Conservation (phyloP, 108 stramenopile species). For the Schizochytrium sp. region DNA sequence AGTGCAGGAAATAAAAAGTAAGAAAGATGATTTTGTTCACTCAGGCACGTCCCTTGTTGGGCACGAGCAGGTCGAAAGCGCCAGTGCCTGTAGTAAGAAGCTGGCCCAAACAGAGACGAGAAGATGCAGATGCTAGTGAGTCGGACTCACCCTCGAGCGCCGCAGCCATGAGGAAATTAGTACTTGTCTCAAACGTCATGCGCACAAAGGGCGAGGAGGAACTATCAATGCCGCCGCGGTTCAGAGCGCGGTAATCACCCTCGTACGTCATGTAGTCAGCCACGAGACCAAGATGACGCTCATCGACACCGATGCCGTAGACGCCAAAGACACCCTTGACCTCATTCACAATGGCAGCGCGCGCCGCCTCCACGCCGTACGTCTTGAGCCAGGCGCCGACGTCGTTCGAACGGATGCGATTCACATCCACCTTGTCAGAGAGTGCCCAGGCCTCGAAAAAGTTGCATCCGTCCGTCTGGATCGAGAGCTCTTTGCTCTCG, state of each 20-base stretch:
- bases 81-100: slow-evolving; percentile 85
- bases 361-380: slow-evolving; percentile 96
- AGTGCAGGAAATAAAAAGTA: no score
- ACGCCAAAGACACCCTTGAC: slow-evolving; percentile 93
- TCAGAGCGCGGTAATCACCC: slow-evolving; percentile 91
- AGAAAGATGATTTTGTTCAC: no score
- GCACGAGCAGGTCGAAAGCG: slow-evolving; percentile 57
- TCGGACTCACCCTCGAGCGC: slow-evolving; percentile 65
- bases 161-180: slow-evolving; percentile 83
- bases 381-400: slow-evolving; percentile 76
- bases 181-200: slow-evolving; percentile 98
- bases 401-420: slow-evolving; percentile 76
- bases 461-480: slow-evolving; percentile 88
- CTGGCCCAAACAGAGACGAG: slow-evolving; percentile 84
- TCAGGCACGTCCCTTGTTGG: background rate
- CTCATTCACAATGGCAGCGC: slow-evolving; percentile 84
- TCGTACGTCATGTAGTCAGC: slow-evolving; percentile 98
- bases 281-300: slow-evolving; percentile 88
- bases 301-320: slow-evolving; percentile 94
- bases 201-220: slow-evolving; percentile 81
- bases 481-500: slow-evolving; percentile 55
- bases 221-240: slow-evolving; percentile 84
- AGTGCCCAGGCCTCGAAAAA: slow-evolving; percentile 80
- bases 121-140: slow-evolving; percentile 69
- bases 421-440: slow-evolving; percentile 69